Percentiles rank a stretch among this genome's conserved stretches.
These are phyloP conservation scores for Rhynchospora tenuis DNA, from an alignment of 176 grass and related monocot genomes.

Conservation along the genomic window DNA sequence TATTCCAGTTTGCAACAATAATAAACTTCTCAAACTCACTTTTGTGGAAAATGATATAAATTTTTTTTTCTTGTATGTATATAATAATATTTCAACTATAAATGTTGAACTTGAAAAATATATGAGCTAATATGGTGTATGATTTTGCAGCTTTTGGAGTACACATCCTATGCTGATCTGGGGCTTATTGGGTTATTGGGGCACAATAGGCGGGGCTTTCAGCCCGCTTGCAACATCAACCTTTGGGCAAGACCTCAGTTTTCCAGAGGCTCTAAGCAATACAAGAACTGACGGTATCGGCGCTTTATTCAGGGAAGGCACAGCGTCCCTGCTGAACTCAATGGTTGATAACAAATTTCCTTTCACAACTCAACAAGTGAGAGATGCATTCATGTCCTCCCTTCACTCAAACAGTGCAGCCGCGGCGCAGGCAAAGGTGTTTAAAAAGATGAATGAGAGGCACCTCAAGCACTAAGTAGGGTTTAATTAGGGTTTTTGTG, in stretches of 20 bases:
- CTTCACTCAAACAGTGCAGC: slow-evolving; percentile 39
- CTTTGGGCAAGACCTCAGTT: slow-evolving; percentile 57
- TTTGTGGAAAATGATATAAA: neutral
- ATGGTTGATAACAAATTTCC: slow-evolving; percentile 51
- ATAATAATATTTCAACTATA: neutral
- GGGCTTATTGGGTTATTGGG: slow-evolving; percentile 62
- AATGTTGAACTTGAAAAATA: neutral
- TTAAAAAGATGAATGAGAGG: slow-evolving; percentile 62
- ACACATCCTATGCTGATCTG: slow-evolving; percentile 55
- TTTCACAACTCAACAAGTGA: slow-evolving; percentile 56
- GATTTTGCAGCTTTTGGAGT: slow-evolving; percentile 59
- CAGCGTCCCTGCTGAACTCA: slow-evolving; percentile 77
- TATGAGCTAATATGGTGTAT: neutral
- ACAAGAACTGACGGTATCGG: slow-evolving; percentile 55
- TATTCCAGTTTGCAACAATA: neutral
- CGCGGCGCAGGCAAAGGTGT: slow-evolving; percentile 52
- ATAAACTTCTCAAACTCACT: neutral
- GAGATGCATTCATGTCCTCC: slow-evolving; percentile 47
- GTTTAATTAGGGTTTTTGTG: slow-evolving; percentile 6
- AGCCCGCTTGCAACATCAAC: slow-evolving; percentile 35
- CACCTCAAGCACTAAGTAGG: slow-evolving; percentile 20
- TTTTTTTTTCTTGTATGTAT: neutral
- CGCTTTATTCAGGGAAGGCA: slow-evolving; percentile 70
- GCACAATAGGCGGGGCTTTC: slow-evolving; percentile 47
- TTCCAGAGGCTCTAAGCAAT: slow-evolving; percentile 64